Percentiles rank a stretch among this genome's conserved stretches.
phyloP scores from a whole-genome alignment of 1,139 yeast genomes.

The Scheffersomyces titani region DNA sequence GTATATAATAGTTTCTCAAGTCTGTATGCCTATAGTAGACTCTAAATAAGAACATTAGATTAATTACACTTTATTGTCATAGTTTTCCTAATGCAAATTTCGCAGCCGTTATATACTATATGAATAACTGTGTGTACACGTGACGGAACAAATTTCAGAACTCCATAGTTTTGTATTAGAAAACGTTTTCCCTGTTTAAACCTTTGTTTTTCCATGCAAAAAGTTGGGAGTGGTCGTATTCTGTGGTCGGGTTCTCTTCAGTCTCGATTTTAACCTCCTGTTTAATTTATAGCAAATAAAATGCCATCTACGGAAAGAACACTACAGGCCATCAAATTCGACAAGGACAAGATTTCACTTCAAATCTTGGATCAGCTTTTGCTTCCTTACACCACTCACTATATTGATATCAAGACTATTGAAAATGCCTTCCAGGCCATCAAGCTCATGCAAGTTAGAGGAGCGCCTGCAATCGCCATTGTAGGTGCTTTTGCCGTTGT shows the following conservation, averaged over 20 bases:
- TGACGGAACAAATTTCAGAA: neutral
- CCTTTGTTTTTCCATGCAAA: no score
- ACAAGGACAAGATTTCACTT: slow-evolving; percentile 46
- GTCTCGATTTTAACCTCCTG: neutral
- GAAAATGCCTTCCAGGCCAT: slow-evolving; percentile 82
- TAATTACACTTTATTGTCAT: no score
- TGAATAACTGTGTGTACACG: no score
- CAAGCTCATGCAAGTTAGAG: slow-evolving; percentile 90
- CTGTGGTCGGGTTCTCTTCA: no score
- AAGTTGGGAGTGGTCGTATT: no score
- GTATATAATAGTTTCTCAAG: neutral
- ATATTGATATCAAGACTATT: slow-evolving; percentile 58
- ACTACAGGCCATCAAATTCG: slow-evolving; percentile 71
- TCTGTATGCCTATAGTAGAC: neutral
- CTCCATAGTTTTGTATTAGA: neutral
- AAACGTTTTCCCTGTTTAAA: neutral
- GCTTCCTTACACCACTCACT: slow-evolving; percentile 77
- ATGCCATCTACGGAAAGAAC: slow-evolving; percentile 17
- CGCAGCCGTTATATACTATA: neutral
- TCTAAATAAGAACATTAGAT: no score
- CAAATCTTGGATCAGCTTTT: slow-evolving; percentile 77
- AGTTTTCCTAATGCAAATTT: no score
- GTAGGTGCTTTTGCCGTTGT: slow-evolving; percentile 88
- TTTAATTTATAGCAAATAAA: neutral
- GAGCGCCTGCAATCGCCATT: slow-evolving; percentile 98